Evolutionary conservation across 176 grass and related monocot species (phyloP).

Genomic region (Secale cereale): DNA sequence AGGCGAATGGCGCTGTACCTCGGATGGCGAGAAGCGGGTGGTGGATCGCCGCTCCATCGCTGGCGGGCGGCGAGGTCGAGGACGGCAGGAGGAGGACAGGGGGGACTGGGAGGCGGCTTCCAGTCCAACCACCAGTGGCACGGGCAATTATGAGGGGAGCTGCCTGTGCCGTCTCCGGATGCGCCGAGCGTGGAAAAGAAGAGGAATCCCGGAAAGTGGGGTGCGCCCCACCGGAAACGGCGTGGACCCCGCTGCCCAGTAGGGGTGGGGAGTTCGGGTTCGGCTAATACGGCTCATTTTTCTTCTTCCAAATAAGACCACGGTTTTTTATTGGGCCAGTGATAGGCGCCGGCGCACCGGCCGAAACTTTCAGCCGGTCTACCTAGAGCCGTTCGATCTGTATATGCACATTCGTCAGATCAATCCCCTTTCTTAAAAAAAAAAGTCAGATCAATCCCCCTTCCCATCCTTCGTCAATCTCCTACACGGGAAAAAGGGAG

Average conservation of each 20-base stretch:
- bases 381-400: too few relatives aligned
- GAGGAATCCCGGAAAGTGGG: not conserved
- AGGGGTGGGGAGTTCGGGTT: too few relatives aligned
- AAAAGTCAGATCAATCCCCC: too few relatives aligned
- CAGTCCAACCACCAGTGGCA: not conserved
- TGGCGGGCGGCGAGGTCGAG: constrained; percentile 18
- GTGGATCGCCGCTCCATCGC: constrained; percentile 40
- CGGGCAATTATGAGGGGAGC: not conserved
- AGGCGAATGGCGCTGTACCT: constrained; percentile 29
- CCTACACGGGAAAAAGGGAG: too few relatives aligned
- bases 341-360: too few relatives aligned
- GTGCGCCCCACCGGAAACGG: not conserved
- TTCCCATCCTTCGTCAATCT: too few relatives aligned
- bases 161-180: not conserved
- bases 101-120: not conserved
- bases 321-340: too few relatives aligned
- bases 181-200: not conserved
- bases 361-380: too few relatives aligned
- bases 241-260: not conserved
- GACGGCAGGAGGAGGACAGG: not conserved
- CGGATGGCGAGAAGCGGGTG: constrained; percentile 34
- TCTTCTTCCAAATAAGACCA: too few relatives aligned
- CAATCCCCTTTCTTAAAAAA: too few relatives aligned
- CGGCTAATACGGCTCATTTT: too few relatives aligned
- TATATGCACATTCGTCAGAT: too few relatives aligned